A percentile compares a stretch with the other conserved stretches of the same genome.
Conservation (phyloP, 305 asterid species). For the Fraxinus greggii region DNA sequence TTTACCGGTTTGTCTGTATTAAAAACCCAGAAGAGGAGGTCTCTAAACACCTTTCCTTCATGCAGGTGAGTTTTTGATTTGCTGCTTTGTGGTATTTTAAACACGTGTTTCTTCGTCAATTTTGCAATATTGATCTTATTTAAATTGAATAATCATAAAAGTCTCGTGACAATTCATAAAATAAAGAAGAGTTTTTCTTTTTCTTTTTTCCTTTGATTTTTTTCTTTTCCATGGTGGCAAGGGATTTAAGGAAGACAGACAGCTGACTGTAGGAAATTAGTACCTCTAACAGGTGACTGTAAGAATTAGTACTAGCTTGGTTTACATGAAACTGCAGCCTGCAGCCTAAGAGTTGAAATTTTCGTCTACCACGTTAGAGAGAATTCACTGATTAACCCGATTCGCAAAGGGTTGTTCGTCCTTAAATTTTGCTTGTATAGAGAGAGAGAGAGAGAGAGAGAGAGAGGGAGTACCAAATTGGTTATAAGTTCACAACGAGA, state of each 20-base stretch:
- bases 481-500: background rate
- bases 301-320: background rate
- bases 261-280: background rate
- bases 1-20: constrained; percentile 65
- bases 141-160: background rate
- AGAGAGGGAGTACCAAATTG: background rate
- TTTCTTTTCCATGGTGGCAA: background rate
- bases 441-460: background rate
- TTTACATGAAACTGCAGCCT: background rate
- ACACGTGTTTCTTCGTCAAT: background rate
- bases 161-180: background rate
- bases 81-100: background rate
- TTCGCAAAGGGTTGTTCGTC: background rate
- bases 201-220: background rate
- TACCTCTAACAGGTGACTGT: background rate
- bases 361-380: background rate
- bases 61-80: constrained; percentile 47
- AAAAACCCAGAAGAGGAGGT: constrained; percentile 66
- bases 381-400: background rate
- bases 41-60: constrained; percentile 68
- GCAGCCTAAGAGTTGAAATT: background rate
- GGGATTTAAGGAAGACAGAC: background rate
- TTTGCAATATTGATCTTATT: background rate
- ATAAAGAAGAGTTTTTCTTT: background rate
- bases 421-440: background rate